Evolutionary conservation across 2,329 filamentous ascomycete species (phyloP).

Genomic region (Monosporascus sp.): DNA sequence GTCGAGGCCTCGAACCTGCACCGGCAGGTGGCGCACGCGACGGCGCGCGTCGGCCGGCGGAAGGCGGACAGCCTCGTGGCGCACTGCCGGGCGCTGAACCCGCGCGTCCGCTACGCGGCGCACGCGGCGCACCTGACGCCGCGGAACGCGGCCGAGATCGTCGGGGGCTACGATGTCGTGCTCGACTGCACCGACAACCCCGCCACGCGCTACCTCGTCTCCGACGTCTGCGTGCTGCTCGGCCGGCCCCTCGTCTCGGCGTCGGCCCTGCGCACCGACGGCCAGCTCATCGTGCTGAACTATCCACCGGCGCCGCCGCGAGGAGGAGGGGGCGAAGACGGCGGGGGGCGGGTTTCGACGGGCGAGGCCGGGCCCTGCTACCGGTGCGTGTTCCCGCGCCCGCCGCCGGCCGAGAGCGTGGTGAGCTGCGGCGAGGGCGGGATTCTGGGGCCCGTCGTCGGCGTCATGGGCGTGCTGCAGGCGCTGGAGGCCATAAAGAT

Average conservation of each 20-base stretch:
- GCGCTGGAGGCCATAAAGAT: conserved; percentile 85
- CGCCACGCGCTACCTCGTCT: conserved; percentile 85
- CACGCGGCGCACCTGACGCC: conserved; percentile 63
- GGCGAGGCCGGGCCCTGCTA: conserved; percentile 75
- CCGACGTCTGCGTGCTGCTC: conserved; percentile 78
- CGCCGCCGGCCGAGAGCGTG: conserved; percentile 77
- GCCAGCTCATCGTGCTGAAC: conserved; percentile 86
- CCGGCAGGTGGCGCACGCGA: conserved; percentile 79
- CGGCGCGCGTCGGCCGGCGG: conserved; percentile 61
- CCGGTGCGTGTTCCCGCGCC: conserved; percentile 83
- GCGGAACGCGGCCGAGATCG: conserved; percentile 60
- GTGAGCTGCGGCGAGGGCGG: conserved; percentile 89
- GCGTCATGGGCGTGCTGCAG: conserved; percentile 87
- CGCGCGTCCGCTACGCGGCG: conserved; percentile 57
- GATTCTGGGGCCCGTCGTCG: conserved; percentile 87
- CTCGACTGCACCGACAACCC: conserved; percentile 96
- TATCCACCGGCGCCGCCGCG: conserved; percentile 62
- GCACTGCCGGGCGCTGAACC: conserved; percentile 60
- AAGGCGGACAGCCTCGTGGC: conserved; percentile 76
- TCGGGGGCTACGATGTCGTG: conserved; percentile 71
- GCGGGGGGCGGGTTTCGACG: conserved; percentile 28
- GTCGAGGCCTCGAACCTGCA: conserved; percentile 91
- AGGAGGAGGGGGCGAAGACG: conserved; percentile 37
- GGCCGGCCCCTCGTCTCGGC: conserved; percentile 80
- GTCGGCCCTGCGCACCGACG: conserved; percentile 81